Evolutionary conservation across 2,329 filamentous ascomycete genomes (phyloP), one percentile per base, ranked within the genome.

Genomic region (Cercospora sojina): DNA sequence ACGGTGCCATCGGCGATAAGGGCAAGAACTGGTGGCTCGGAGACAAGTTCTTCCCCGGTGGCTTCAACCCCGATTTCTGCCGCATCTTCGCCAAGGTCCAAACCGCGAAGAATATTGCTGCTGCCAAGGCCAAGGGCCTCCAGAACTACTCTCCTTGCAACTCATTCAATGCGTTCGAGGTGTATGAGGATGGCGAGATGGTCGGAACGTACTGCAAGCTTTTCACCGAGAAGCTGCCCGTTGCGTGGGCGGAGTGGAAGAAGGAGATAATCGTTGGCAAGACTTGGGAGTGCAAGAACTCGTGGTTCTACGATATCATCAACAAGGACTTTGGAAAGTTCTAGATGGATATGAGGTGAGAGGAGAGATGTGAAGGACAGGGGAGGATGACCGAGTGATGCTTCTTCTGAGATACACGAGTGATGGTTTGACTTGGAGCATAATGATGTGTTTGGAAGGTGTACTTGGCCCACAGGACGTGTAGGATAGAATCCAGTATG

Each of bases 121-220:
- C 38, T 6, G 59, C 59, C 41, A 61, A 69, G 47, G 68, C 70
- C 10, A 43, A 69, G 25, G 51, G 59, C 10, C 51, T 71, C 62
- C 66, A 70, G 4, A 69, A 61, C 49, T 66, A 51, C 62, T 73
- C 71, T 59, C 69, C 67, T 31, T 72, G 68, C 70, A 74, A 76
- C 62, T 73, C 73, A 64, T 74, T 76, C 70, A 77, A 76, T 62
- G 71, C 74, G 4, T 74, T 72, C 67, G 71, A 70, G 60, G 60
- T 76, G 27, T 64, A 73, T 56, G 73, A 74, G 68, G 73, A 76
- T 60, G 61, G 66, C 23, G 63, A 69, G 38, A 67, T 73, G 7
- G 64, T 69, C 16, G 74, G 74, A 2, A 76, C 73, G n/a, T 76
- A 73, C 68, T 77, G 75, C 69, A 66, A 72, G 18, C 65, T 76